Base-by-base conservation (phyloP, 768 basidiomycete genomes). In the Dacryopinax primogenitus region DNA sequence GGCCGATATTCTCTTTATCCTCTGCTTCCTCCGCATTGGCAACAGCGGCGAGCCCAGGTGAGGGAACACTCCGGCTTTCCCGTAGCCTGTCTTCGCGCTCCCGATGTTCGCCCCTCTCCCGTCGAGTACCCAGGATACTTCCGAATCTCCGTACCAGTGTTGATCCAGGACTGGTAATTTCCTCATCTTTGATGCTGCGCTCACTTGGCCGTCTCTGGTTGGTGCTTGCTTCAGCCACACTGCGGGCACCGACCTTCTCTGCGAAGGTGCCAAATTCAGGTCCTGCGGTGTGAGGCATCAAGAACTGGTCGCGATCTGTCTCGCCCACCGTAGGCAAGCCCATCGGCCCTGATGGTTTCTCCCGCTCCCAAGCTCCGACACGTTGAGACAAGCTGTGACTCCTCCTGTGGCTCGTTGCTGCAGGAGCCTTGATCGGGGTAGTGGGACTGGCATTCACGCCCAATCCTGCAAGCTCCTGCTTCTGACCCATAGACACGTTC, bases 381-480 rank as follows among this genome's bases (percentile, higher is more conserved):
- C 88, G 76, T 72, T 90, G 87, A 69, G 86, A 88, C 74, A 92
- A 80, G 71, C 88, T 89, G 73, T 92, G 90, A 67, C 88, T 91
- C 64, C 90, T 79, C 63, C 86, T 80, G 74, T 93, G 91, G 3
- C 86, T 88, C 33, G 86, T 85, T 2, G 85, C 86, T 7, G 87
- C 61, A 67, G 64, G 62, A 1, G 76, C 63, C 23, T 74, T 71
- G 3, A 71, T 62, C 0, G 74, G 64, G 18, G 74, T 76, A 0
- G 75, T 71, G 0, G 76, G 72, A 64, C 41, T 69, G 66, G 51
- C 69, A 44, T 39, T 58, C 23, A 58, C 51, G 26, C 51, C 51
- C 51, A 58, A 18, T 9, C 51, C 51, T 7, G 30, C 51, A 3
- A 58, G 23, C 4, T 58, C 51, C 51, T 58, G 51, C 51, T 58